A percentile compares a stretch with the other conserved stretches of the same genome.
Evolutionary conservation across 164 flowering plant genomes (phyloP).

Genomic region (Platanus orientalis): DNA sequence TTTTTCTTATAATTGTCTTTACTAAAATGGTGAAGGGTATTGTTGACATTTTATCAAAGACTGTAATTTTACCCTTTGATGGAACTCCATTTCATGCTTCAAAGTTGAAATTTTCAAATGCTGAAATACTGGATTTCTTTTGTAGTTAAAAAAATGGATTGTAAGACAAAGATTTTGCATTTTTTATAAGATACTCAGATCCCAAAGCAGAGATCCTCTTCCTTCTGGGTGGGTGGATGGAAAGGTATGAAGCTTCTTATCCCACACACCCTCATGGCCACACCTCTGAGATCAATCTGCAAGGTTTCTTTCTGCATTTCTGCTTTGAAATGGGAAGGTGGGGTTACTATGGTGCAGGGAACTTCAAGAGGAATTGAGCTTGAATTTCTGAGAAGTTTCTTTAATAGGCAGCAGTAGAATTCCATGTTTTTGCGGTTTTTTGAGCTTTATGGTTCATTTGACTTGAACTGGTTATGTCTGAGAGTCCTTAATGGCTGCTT

Average conservation of each 20-base stretch:
- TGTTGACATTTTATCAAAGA: too few relatives aligned
- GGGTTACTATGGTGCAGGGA: constrained; percentile 45
- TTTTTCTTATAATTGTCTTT: too few relatives aligned
- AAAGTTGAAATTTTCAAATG: too few relatives aligned
- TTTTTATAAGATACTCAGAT: too few relatives aligned
- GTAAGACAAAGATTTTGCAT: too few relatives aligned
- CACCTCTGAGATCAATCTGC: constrained; percentile 9
- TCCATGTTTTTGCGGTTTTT: neutral
- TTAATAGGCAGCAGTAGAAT: neutral
- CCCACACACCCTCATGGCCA: neutral
- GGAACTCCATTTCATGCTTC: too few relatives aligned
- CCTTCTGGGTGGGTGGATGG: neutral
- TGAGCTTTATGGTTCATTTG: neutral
- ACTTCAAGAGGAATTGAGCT: constrained; percentile 48
- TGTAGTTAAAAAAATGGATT: too few relatives aligned
- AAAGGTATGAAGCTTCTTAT: neutral
- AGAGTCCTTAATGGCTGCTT: too few relatives aligned
- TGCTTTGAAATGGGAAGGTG: constrained; percentile 16
- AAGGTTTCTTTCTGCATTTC: constrained; percentile 20
- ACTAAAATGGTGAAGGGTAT: too few relatives aligned
- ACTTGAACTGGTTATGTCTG: neutral
- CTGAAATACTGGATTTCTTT: too few relatives aligned
- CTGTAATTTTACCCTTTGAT: too few relatives aligned
- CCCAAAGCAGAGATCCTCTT: neutral
- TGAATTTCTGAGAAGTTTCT: constrained; percentile 34